A percentile compares a stretch with the other conserved stretches of the same genome.
phyloP scores from a whole-genome alignment of 2,329 filamentous ascomycete genomes.

The Tolypocladium ovalisporum region DNA sequence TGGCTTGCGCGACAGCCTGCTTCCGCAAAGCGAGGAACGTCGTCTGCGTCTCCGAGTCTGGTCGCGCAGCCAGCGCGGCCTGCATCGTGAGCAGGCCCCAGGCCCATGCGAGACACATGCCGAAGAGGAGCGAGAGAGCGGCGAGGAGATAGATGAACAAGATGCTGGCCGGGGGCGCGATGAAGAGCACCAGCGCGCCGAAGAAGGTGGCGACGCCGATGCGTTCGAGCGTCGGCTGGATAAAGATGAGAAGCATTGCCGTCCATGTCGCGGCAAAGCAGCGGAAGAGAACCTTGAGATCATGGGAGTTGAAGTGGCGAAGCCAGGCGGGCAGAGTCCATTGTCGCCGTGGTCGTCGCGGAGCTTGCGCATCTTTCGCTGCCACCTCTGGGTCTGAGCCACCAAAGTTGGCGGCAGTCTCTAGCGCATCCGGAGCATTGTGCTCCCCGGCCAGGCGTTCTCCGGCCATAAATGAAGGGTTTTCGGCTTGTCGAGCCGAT shows the following conservation, averaged over 20 bases:
- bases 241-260: conserved; percentile 32
- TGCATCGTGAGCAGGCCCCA: conserved; percentile 40
- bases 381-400: background rate
- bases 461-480: background rate
- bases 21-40: conserved; percentile 21
- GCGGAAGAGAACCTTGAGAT: conserved; percentile 34
- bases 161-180: conserved; percentile 33
- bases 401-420: background rate
- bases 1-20: conserved; percentile 21
- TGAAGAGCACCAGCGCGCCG: conserved; percentile 27
- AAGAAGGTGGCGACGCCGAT: conserved; percentile 36
- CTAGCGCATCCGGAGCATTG: background rate
- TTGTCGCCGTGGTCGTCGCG: background rate
- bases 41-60: conserved; percentile 24
- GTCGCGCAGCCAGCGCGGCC: conserved; percentile 30
- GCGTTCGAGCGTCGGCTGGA: conserved; percentile 25
- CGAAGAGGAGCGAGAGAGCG: conserved; percentile 29
- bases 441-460: background rate
- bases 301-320: conserved; percentile 34
- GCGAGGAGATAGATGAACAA: conserved; percentile 33
- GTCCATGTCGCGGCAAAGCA: conserved; percentile 36
- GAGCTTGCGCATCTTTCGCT: background rate
- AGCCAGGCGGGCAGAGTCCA: background rate
- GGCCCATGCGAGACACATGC: conserved; percentile 35
- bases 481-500: background rate